phyloP scores from a whole-genome alignment of 2,329 filamentous ascomycete genomes.

The Apiospora koreana region DNA sequence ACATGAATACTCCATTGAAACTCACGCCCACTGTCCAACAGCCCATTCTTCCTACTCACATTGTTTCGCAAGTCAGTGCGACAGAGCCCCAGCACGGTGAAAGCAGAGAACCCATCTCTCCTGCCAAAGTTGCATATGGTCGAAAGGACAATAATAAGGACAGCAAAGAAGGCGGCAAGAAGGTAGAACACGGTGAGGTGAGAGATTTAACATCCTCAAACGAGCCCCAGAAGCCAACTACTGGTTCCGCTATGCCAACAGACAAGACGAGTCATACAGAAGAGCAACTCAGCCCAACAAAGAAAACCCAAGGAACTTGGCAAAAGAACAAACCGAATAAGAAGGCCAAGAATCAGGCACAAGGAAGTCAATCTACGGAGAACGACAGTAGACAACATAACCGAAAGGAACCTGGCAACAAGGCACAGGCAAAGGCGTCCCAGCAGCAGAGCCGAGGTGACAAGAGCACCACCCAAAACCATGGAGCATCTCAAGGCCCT shows the following conservation, averaged over 20 bases:
- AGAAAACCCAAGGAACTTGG: neutral
- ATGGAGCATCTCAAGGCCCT: neutral
- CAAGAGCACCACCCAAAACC: neutral
- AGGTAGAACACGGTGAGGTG: neutral
- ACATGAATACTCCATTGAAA: neutral
- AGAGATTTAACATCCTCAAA: neutral
- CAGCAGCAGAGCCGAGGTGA: neutral
- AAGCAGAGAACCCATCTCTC: neutral
- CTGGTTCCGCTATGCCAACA: neutral
- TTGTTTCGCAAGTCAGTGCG: neutral
- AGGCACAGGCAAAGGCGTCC: neutral
- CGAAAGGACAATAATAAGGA: neutral
- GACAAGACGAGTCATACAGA: neutral
- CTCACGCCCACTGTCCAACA: neutral
- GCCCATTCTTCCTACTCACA: neutral
- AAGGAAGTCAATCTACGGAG: neutral
- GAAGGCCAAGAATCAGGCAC: neutral
- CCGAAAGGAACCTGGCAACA: neutral
- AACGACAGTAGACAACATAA: neutral
- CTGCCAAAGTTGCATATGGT: neutral
- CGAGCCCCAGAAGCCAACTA: neutral
- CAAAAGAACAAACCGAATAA: neutral
- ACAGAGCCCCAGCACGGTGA: neutral
- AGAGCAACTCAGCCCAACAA: neutral
- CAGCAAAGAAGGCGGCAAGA: neutral